phyloP scores from a whole-genome alignment of 2,329 filamentous ascomycete species.

The Ambrosiella beaveri region DNA sequence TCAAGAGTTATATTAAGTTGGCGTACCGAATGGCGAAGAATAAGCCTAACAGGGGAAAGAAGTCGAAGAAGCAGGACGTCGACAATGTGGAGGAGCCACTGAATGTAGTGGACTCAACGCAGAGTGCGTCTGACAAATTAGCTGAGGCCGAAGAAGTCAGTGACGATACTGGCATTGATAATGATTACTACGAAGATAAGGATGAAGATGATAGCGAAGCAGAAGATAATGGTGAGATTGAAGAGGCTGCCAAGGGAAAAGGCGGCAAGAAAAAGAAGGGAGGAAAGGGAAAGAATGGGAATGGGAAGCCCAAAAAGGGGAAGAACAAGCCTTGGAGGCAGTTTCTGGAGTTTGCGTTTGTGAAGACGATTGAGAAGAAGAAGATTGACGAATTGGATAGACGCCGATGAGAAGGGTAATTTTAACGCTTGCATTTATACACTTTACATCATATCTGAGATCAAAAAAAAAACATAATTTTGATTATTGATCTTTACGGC shows the following conservation, averaged over 20 bases:
- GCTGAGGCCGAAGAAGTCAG: slow-evolving; percentile 1
- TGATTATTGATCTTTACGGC: no score
- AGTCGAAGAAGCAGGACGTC: not conserved
- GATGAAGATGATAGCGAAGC: slow-evolving; percentile 15
- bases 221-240: slow-evolving; percentile 18
- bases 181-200: slow-evolving; percentile 15
- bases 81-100: not conserved
- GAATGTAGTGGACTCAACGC: not conserved
- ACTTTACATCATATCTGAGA: not conserved
- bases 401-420: not conserved
- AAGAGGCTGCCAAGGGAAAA: slow-evolving; percentile 18
- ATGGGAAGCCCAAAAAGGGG: slow-evolving; percentile 34
- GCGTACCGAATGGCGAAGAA: slow-evolving; percentile 57
- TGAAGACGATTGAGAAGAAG: slow-evolving; percentile 49
- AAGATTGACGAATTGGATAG: slow-evolving; percentile 36
- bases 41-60: slow-evolving; percentile 11
- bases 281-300: slow-evolving; percentile 26
- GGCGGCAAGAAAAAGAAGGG: slow-evolving; percentile 18
- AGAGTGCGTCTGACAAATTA: not conserved
- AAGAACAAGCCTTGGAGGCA: slow-evolving; percentile 58
- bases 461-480: not conserved
- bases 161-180: slow-evolving; percentile 14
- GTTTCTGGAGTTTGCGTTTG: slow-evolving; percentile 65
- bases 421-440: not conserved
- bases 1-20: slow-evolving; percentile 61